phyloP scores from a whole-genome alignment of 768 basidiomycete genomes.

The Leccinum obscurum region DNA sequence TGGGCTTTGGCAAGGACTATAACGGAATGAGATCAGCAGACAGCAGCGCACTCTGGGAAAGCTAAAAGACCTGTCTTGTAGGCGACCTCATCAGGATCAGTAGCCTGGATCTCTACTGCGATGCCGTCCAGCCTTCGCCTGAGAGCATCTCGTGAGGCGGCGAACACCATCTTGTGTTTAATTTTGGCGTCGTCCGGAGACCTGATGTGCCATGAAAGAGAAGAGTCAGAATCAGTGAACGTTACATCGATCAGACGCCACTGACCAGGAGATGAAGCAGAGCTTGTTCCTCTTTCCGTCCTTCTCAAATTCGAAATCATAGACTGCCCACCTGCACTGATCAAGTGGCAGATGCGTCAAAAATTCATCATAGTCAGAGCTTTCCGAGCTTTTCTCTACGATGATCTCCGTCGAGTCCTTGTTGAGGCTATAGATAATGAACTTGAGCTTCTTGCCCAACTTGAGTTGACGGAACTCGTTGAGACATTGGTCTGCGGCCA shows the following conservation, averaged over 20 bases:
- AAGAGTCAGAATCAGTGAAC: background rate
- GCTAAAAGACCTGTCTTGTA: constrained; percentile 60
- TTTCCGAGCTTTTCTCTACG: constrained; percentile 61
- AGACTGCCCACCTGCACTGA: constrained; percentile 85
- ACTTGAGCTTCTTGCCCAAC: constrained; percentile 63
- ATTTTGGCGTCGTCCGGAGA: constrained; percentile 82
- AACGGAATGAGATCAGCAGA: constrained; percentile 7
- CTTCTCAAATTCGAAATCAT: constrained; percentile 84
- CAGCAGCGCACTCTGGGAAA: background rate
- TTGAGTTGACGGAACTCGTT: constrained; percentile 20
- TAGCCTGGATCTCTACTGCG: constrained; percentile 82
- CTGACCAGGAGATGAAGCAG: constrained; percentile 83
- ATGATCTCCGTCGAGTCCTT: constrained; percentile 64
- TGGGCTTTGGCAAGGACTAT: constrained; percentile 21
- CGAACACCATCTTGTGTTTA: constrained; percentile 91
- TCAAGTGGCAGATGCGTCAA: constrained; percentile 64
- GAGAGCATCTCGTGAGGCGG: constrained; percentile 87
- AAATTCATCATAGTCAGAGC: constrained; percentile 68
- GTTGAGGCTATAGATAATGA: constrained; percentile 80
- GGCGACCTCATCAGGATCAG: constrained; percentile 69
- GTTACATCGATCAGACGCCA: constrained; percentile 19
- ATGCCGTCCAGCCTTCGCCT: constrained; percentile 77
- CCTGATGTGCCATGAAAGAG: constrained; percentile 46
- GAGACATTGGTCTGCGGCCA: constrained; percentile 53
- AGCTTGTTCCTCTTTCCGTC: constrained; percentile 86